Conservation (phyloP, 108 stramenopile species). For the Nitzschia putrida region DNA sequence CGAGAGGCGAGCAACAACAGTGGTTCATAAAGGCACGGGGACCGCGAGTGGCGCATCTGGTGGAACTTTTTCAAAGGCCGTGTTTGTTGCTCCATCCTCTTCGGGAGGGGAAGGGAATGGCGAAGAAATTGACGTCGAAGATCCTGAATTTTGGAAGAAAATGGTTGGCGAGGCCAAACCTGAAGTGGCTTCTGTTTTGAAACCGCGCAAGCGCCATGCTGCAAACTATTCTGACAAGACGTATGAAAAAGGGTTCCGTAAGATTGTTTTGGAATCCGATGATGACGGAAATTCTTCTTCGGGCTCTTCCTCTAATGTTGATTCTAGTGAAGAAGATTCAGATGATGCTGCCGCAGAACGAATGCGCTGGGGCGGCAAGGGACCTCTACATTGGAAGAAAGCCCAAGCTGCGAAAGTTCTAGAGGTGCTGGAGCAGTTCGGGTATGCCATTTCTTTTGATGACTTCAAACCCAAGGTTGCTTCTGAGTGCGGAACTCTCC, state of each 20-base stretch:
- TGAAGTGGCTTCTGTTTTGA: conserved; percentile 48
- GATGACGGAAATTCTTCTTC: conserved; percentile 22
- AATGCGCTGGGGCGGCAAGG: conserved; percentile 56
- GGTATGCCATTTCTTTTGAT: conserved; percentile 63
- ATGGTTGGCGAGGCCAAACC: conserved; percentile 75
- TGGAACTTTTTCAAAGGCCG: conserved; percentile 92
- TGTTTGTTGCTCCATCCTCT: conserved; percentile 67
- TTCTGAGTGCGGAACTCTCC: conserved; percentile 5
- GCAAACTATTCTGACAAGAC: conserved; percentile 66
- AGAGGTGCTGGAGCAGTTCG: conserved; percentile 47
- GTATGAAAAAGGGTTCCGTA: conserved; percentile 42
- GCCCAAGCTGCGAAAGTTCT: conserved; percentile 57
- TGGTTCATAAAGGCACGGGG: conserved; percentile 82
- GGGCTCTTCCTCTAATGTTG: conserved; percentile 37
- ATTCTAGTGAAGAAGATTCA: conserved; percentile 33
- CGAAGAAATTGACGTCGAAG: conserved; percentile 80
- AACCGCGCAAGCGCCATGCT: conserved; percentile 50
- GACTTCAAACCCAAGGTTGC: conserved; percentile 34
- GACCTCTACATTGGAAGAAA: conserved; percentile 44
- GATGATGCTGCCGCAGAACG: conserved; percentile 44
- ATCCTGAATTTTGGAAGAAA: conserved; percentile 95
- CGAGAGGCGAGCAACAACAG: conserved; percentile 62
- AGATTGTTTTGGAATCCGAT: conserved; percentile 16
- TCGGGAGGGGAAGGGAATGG: conserved; percentile 28
- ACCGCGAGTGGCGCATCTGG: conserved; percentile 72